Evolutionary conservation across 805 yeast species (phyloP).

Genomic region (Wickerhamiella domercqiae): DNA sequence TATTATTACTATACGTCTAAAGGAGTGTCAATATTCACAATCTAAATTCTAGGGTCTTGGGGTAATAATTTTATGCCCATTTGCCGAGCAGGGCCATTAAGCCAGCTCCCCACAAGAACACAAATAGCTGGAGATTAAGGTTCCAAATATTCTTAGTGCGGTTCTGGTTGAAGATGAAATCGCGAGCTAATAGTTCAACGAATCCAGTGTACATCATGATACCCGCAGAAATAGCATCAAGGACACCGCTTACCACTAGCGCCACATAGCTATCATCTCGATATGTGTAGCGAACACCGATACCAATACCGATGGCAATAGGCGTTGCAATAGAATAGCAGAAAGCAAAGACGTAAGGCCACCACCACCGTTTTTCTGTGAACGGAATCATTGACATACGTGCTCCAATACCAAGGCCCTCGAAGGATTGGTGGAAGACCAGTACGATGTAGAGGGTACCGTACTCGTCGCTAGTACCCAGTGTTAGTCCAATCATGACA

Average conservation of each 20-base stretch:
- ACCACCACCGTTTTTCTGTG: slow-evolving; percentile 32
- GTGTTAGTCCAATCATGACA: slow-evolving; percentile 53
- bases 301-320: slow-evolving; percentile 54
- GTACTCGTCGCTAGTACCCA: slow-evolving; percentile 52
- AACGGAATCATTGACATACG: slow-evolving; percentile 46
- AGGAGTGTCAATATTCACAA: too few relatives aligned
- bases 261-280: slow-evolving; percentile 39
- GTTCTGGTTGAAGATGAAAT: slow-evolving; percentile 37
- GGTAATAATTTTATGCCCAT: slow-evolving; percentile 62
- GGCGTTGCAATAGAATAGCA: slow-evolving; percentile 53
- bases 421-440: slow-evolving; percentile 64
- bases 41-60: too few relatives aligned
- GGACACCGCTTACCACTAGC: slow-evolving; percentile 42
- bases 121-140: slow-evolving; percentile 28
- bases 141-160: slow-evolving; percentile 29
- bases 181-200: slow-evolving; percentile 63
- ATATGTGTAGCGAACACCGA: slow-evolving; percentile 50
- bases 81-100: slow-evolving; percentile 62
- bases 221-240: slow-evolving; percentile 60
- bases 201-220: slow-evolving; percentile 56
- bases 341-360: slow-evolving; percentile 37
- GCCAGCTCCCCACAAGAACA: slow-evolving; percentile 43
- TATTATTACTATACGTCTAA: too few relatives aligned
- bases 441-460: slow-evolving; percentile 46
- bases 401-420: slow-evolving; percentile 66